Evolutionary conservation across 1,284 basidiomycete genomes (phyloP), one percentile per base, ranked within the genome.

Genomic region (Chalciporus sp.): DNA sequence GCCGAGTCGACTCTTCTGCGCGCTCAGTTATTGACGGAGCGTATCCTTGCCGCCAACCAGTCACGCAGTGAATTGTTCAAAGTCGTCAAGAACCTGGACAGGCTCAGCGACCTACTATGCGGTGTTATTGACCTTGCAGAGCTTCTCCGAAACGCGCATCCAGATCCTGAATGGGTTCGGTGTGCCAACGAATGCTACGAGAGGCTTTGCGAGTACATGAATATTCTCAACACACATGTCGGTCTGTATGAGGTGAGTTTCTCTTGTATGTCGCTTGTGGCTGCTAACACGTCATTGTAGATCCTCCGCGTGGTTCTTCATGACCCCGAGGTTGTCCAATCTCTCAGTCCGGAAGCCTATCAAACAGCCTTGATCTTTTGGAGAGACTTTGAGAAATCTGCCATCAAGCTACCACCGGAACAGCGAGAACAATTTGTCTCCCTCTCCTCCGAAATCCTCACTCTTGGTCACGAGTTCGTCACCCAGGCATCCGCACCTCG

Each of bases 91-190:
- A 95, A 95, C 67, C 76, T 99, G 56, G 96, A 99, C 74, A 80
- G 95, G 53, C 84, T 99, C 59, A 97, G 94, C 68, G 95, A 99
- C 74, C 80, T 97, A 67, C 77, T 99, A 2, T 99, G 96, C 67
- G 90, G 93, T 8, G 94, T 99, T 54, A 98, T 98, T 59, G 96
- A 99, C 74, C 85, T 98, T 63, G 92, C 94, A 53, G 96, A 99
- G 72, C 82, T 98, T 44, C 81, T 99, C 16, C 82, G 95, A 57
- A 96, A 97, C 67, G 89, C 94, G 0, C 95, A 98, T 76, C 95
- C 96, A 0, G 92, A 96, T 63, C 74, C 76, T 17, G 67, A 74
- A 46, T 98, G 96, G 95, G 82, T 92, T 10, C 80, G 83, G 23
- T 88, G 88, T 51, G 92, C 94, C 31, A 93, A 98, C 66, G 78